Evolutionary conservation across 1,284 basidiomycete species (phyloP).

Genomic region (Austroboletus novae-zelandiae): DNA sequence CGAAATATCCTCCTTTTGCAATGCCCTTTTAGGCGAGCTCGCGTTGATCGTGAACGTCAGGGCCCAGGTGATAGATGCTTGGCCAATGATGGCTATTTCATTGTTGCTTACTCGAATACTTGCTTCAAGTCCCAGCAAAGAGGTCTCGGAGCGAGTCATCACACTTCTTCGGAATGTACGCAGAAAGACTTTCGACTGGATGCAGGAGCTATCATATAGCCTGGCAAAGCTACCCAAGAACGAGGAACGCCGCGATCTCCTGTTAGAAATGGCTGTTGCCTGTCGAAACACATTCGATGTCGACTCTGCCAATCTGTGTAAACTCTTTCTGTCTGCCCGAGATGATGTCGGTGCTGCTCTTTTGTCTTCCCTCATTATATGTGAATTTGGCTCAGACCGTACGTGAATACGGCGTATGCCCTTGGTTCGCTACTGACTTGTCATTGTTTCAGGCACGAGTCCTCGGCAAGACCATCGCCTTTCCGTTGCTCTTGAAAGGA

Average conservation of each 20-base stretch:
- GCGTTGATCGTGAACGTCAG: constrained; percentile 28
- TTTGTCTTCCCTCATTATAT: constrained; percentile 32
- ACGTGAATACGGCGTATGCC: background rate
- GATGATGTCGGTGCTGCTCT: constrained; percentile 23
- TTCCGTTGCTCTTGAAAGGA: background rate
- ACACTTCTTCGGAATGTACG: constrained; percentile 32
- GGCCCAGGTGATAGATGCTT: constrained; percentile 38
- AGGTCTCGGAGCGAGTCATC: constrained; percentile 10
- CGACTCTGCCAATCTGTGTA: background rate
- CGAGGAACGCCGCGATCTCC: background rate
- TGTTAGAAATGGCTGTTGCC: constrained; percentile 22
- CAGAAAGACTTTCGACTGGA: constrained; percentile 36
- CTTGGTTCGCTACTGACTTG: too few relatives aligned
- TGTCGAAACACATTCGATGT: constrained; percentile 26
- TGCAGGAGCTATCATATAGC: constrained; percentile 15
- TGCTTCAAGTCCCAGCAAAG: constrained; percentile 17
- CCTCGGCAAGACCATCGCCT: background rate
- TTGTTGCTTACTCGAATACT: constrained; percentile 35
- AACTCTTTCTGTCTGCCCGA: background rate
- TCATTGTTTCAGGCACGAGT: constrained; percentile 3
- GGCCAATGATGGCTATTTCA: constrained; percentile 34
- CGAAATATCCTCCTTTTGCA: constrained; percentile 28
- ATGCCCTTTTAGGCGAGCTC: constrained; percentile 32
- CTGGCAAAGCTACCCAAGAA: background rate
- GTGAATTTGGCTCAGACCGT: background rate